Base-by-base conservation (phyloP, 1,284 basidiomycete species). In the Melampsora larici-populina region DNA sequence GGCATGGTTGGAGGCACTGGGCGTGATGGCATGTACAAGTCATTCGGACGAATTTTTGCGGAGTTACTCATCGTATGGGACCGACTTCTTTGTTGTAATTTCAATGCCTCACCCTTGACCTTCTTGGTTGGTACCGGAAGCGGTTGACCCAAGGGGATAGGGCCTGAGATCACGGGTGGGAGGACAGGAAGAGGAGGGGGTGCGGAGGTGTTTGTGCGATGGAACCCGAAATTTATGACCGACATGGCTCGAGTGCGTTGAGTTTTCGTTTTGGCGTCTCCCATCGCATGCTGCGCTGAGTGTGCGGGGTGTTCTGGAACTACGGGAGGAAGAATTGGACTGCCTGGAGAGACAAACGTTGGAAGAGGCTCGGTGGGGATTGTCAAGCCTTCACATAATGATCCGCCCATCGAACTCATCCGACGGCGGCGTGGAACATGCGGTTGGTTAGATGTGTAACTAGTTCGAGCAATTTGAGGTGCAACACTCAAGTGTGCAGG, bases 241-340 rank as follows among this genome's bases (percentile, higher is more conserved):
- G 72, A 74, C 31, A 74, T 65, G 7, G 72, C 26, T n/a, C 63
- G 72, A 36, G 64, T 66, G 31, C 72, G 63, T 11, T 33, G 51
- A 24, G 4, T 24, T n/a, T 46, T 1, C 6, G 43, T 0, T 60
- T 74, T 74, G 8, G 43, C 3, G 21, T 49, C 43, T 4, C 24
- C 21, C 17, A 36, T 31, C 7, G 11, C 24, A 31, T 5, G 26
- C 33, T 64, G n/a, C 2, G 26, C 15, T 24, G 18, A n/a, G 8
- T 29, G 62, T 18, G 18, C 36, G 40, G 24, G 36, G 9, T 58
- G 70, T 43, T 26, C 24, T 29, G 13, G 0, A 21, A n/a, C 26
- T 4, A 17, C 21, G 2, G 36, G 29, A 4, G 18, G 1, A 9
- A 36, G 36, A 36, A 36, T 36, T 36, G 36, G 36, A 36, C 36